Evolutionary conservation across 306 rosid species (phyloP), one percentile per base, ranked within the genome.

Genomic region (Albizia julibrissin): DNA sequence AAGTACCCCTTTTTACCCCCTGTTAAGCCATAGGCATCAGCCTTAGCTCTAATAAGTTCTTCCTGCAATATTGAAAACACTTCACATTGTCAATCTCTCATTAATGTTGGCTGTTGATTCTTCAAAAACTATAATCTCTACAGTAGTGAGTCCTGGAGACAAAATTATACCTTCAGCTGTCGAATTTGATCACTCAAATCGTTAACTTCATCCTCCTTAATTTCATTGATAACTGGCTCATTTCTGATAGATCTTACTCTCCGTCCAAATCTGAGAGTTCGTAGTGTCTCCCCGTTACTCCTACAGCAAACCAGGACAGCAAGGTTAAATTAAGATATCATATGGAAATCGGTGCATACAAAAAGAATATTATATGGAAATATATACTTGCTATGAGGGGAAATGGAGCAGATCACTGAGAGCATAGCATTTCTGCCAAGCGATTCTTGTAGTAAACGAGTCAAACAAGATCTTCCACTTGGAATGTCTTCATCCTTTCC

Each of bases 391-490:
- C 88, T 84, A 81, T 96, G 89, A 5, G 88, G 91, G 59, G 87
- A 86, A 86, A 93, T 80, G 65, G 96, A 92, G 72, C 98, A 96
- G 44, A 93, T 89, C 52, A 96, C 90, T 43, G 93, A 92, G 79
- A 96, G 92, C 87, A 86, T 96, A 61, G 97, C 90, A 88, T 93
- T 96, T 83, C 98, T 98, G 64, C 98, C 99, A 52, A 96, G 86
- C 50, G 97, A 87, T 79, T 93, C 99, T 69, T 82, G 85, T 65
- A 95, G 80, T 81, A 95, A 80, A 72, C 86, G 89, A 5, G 98
- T 90, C 90, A 95, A 92, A 85, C 94, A 95, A 61, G 93, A 93
- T 62, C 83, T 82, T 81, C 76, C 80, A 75, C 77, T 89, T 19
- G 89, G 81, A 64, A 72, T 77, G 76, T 85, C 92, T 84, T 85